phyloP scores from a whole-genome alignment of 192 early-diverging fungal species.

The Borealophlyctis nickersoniae region DNA sequence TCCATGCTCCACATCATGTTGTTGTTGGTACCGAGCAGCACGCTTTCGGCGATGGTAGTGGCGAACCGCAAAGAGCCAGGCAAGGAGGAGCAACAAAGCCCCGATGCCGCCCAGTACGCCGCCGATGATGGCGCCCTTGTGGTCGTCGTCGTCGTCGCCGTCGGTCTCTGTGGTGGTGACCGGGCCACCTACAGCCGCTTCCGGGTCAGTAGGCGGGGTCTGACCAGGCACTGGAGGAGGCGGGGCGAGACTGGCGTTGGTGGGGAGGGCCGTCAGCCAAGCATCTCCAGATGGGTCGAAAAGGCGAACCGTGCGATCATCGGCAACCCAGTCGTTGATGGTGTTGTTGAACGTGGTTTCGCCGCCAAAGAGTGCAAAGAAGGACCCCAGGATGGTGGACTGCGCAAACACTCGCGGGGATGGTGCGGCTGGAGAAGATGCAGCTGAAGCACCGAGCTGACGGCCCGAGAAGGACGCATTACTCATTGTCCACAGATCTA shows the following conservation, averaged over 20 bases:
- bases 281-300: background rate
- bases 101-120: background rate
- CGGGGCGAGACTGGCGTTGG: background rate
- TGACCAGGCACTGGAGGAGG: background rate
- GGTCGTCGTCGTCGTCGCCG: background rate
- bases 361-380: background rate
- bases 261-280: constrained; percentile 3
- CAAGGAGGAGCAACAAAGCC: background rate
- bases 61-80: background rate
- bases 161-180: background rate
- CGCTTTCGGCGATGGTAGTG: background rate
- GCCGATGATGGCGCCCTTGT: background rate
- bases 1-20: no score
- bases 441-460: background rate
- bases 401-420: background rate
- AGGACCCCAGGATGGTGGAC: background rate
- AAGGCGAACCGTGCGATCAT: background rate
- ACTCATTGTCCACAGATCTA: background rate
- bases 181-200: background rate
- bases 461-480: background rate
- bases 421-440: background rate
- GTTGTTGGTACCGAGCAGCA: background rate
- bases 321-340: constrained; percentile 6
- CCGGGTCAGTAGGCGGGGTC: background rate
- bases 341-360: background rate